Percentiles rank a stretch among this genome's conserved stretches.
Evolutionary conservation across 345 rosid species (phyloP).

Genomic region (Citrus glauca): DNA sequence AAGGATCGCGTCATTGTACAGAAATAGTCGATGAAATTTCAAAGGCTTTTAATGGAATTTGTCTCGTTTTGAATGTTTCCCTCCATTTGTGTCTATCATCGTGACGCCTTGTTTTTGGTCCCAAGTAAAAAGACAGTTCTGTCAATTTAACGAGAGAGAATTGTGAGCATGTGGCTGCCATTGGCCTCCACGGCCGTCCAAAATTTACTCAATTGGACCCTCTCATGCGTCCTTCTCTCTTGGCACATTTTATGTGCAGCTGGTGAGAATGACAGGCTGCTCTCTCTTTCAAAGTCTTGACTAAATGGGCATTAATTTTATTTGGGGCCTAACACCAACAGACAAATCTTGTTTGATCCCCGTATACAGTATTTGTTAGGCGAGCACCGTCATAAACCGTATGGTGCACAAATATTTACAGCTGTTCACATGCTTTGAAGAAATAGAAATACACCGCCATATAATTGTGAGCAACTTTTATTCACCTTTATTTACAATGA

Average conservation of each 20-base stretch:
- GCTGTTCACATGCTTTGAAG: no score
- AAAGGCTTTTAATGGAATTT: neutral
- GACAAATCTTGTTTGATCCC: neutral
- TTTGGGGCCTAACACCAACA: neutral
- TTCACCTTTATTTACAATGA: no score
- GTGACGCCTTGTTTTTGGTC: neutral
- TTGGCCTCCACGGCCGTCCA: conserved; percentile 5
- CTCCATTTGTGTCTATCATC: no score
- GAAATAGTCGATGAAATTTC: neutral
- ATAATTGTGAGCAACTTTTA: no score
- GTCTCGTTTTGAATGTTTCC: neutral
- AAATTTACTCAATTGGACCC: conserved; percentile 1
- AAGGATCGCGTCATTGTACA: neutral
- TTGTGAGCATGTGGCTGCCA: neutral
- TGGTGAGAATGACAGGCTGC: neutral
- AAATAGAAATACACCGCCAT: no score
- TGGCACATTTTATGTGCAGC: neutral
- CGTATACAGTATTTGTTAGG: neutral
- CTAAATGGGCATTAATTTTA: neutral
- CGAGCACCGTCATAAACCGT: no score
- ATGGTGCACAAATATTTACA: no score
- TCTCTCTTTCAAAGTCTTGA: neutral
- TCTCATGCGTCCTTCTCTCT: neutral
- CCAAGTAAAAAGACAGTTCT: neutral
- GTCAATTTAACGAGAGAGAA: neutral